phyloP scores from a whole-genome alignment of 2,329 filamentous ascomycete genomes.

The Phialophora chinensis region DNA sequence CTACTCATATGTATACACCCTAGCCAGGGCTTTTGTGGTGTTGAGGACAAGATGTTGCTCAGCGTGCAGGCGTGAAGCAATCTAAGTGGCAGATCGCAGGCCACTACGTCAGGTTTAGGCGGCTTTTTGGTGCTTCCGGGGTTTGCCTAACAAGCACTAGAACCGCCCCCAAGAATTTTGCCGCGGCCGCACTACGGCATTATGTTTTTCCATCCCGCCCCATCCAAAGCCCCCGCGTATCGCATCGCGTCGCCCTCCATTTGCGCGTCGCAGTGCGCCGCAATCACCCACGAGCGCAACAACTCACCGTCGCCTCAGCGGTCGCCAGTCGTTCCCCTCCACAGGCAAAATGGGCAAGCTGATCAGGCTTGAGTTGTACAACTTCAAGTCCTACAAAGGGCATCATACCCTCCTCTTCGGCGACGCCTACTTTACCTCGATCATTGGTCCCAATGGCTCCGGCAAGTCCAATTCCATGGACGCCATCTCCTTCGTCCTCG shows the following conservation, averaged over 20 bases:
- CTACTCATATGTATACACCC: background rate
- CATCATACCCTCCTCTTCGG: conserved; percentile 93
- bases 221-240: background rate
- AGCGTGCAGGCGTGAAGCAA: conserved; percentile 21
- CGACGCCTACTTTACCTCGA: conserved; percentile 98
- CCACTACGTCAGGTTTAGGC: conserved; percentile 8
- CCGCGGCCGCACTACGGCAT: too few relatives aligned
- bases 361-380: conserved; percentile 90
- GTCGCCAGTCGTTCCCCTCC: conserved; percentile 27
- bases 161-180: background rate
- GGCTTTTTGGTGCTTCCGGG: background rate
- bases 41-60: conserved; percentile 15
- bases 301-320: background rate
- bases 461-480: conserved; percentile 99
- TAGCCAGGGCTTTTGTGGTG: background rate
- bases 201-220: background rate
- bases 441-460: conserved; percentile 99
- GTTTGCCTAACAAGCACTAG: background rate
- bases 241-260: conserved; percentile 10
- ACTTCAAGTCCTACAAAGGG: conserved; percentile 99
- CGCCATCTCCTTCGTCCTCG: conserved; percentile 97
- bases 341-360: conserved; percentile 87
- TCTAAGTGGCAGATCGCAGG: conserved; percentile 22
- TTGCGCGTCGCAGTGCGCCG: conserved; percentile 5
- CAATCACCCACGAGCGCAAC: conserved; percentile 2